Percentiles rank a stretch among this genome's conserved stretches.
These are phyloP conservation scores for Mesembryanthemum crystallinum DNA, from an alignment of 148 eudicot species.

Conservation along the genomic window DNA sequence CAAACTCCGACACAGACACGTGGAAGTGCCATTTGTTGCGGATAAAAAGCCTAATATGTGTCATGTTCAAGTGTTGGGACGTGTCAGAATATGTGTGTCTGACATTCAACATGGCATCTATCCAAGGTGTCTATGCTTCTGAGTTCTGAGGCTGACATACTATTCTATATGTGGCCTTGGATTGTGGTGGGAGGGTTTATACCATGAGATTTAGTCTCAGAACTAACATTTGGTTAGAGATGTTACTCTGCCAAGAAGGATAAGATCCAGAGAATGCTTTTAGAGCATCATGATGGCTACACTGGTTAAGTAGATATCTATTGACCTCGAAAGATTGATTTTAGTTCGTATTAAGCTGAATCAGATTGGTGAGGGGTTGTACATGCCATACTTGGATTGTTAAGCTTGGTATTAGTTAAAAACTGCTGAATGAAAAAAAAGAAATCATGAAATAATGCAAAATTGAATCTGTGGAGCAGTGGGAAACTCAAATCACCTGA, in stretches of 20 bases:
- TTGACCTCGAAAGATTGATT: too few species aligned
- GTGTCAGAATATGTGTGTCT: too few species aligned
- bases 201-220: not conserved
- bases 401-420: not conserved
- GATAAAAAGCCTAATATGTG: too few species aligned
- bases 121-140: too few species aligned
- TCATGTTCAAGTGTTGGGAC: too few species aligned
- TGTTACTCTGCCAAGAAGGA: not conserved
- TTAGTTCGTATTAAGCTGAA: not conserved
- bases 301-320: not conserved
- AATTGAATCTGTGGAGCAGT: not conserved
- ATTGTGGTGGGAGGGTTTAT: not conserved
- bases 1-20: too few species aligned
- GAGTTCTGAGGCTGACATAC: too few species aligned
- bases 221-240: not conserved
- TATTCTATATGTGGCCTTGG: too few species aligned
- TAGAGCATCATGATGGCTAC: not conserved
- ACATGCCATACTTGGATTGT: not conserved
- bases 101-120: too few species aligned
- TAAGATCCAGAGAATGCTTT: not conserved
- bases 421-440: not conserved
- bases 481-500: not conserved
- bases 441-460: not conserved
- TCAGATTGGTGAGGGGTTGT: not conserved
- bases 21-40: too few species aligned